Evolutionary conservation across 441 rosid genomes (phyloP), one percentile per base, ranked within the genome.

Genomic region (Gossypium trilobum): DNA sequence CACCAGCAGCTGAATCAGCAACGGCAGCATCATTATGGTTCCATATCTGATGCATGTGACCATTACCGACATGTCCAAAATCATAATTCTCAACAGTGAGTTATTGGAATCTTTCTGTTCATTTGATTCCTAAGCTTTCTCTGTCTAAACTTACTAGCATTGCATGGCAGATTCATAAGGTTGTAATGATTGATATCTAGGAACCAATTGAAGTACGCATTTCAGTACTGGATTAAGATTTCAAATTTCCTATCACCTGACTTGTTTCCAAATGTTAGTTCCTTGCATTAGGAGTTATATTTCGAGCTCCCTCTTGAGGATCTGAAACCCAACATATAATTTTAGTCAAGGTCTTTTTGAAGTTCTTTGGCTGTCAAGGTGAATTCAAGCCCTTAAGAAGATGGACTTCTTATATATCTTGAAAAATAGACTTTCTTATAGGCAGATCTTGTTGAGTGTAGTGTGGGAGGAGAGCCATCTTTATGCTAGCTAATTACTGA

Each of bases 1-100:
- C 97, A 94, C 79, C 94, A 89, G 77, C 99, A 94, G 79, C 92
- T 94, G 78, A 94, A 86, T 85, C 97, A 94, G 83, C 99, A 94
- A 75, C 84, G 97, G 46, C 97, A 89, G 79, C 89, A 86, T 81
- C 95, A 89, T 68, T 87, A 88, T 66, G 88, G 90, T 59, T 84
- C 96, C 48, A 88, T 90, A 22, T 82, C 97, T 69, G 97, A 89
- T 78, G 84, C 88, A 8, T 85, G 89, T 74, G 97, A 91, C 75
- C 87, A 76, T 42, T 83, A 82, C 77, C 97, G 87, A 78, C 90
- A 87, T 76, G 85, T 78, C 81, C 96, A 87, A 80, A 94, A 82
- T 77, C 91, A 84, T 73, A 86, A 81, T 78, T 57, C 93, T 79
- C 92, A 85, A 79, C 97, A 84, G 97, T 94, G 77, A 91, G 99